Percentiles rank a stretch among this genome's conserved stretches.
Conservation (phyloP, 2,329 filamentous ascomycete genomes). For the Coniochaeta sp. region DNA sequence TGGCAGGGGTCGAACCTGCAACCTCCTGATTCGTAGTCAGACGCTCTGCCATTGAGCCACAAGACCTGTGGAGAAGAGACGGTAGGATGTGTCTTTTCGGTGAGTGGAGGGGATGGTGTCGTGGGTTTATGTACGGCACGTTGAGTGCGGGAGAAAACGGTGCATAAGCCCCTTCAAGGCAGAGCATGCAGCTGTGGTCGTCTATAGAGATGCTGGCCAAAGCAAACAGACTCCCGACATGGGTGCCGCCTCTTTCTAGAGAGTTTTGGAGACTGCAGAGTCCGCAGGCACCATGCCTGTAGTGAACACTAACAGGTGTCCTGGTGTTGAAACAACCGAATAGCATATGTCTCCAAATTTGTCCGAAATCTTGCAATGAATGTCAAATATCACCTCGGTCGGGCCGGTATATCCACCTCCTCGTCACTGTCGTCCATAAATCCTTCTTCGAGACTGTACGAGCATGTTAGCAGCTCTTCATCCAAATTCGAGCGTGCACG, state of each 20-base stretch:
- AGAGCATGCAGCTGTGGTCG: too few relatives aligned
- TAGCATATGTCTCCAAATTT: too few relatives aligned
- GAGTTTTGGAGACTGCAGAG: too few relatives aligned
- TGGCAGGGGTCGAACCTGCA: conserved; percentile 12
- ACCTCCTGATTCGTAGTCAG: conserved; percentile 29
- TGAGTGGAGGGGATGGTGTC: not conserved
- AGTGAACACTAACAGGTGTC: too few relatives aligned
- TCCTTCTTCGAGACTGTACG: conserved; percentile 28
- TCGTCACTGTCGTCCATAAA: conserved; percentile 39
- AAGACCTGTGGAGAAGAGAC: not conserved
- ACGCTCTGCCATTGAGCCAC: conserved; percentile 34
- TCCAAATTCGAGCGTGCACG: too few relatives aligned
- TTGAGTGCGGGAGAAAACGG: not conserved
- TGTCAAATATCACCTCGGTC: not conserved
- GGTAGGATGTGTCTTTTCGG: not conserved
- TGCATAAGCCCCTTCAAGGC: too few relatives aligned
- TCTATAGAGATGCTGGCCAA: too few relatives aligned
- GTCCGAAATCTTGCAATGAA: too few relatives aligned
- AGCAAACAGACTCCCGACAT: too few relatives aligned
- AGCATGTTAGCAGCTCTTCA: conserved; percentile 6
- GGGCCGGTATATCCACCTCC: conserved; percentile 23
- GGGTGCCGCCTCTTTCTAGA: too few relatives aligned
- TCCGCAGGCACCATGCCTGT: too few relatives aligned
- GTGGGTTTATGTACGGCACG: not conserved
- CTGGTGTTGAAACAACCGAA: too few relatives aligned